Base-by-base conservation (phyloP, 371 early-diverging fungal genomes). In the Mortierella sp. region DNA sequence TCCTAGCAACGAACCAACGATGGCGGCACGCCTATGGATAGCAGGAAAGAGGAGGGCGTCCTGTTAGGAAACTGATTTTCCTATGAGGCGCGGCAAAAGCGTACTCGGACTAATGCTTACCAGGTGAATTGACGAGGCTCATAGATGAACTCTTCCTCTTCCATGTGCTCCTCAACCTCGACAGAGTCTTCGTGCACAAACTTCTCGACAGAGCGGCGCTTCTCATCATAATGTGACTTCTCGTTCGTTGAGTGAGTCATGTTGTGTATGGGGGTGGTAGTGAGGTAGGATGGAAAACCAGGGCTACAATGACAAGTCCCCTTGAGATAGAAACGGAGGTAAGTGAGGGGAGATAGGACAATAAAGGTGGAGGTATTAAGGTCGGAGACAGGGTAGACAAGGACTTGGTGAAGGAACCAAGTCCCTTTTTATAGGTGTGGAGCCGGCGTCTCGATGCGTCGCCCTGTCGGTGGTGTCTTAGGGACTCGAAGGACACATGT, bases 1-100 rank as follows among this genome's bases (percentile, higher is more conserved):
- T 34, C 85, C 85, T 12, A 85, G 49, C 25, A 85, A 25, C 0
- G 70, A 71, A 27, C 85, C 85, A 40, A 85, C 71, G 31, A 84
- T 54, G 28, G 74, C 50, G 8, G 86, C 78, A 6, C 86, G 78
- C 69, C 72, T 71, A 21, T 39, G 39, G 21, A 24, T 25, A 52
- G 25, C 0, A 44, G 21, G 29, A 8, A 25, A n/a, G 29, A 6
- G 25, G 46, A 17, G 12, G n/a, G 25, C 24, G 24, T 3, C 8
- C 22, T 19, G 10, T 45, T 45, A 45, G 19, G 12, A 45, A 8
- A 4, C 2, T 5, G 50, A 50, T 16, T 29, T 21, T 8, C 25
- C 48, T 5, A 47, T 9, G 48, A 21, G 48, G 8, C 48, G 40
- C 54, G 34, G 22, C 54, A 41, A 22, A 43, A 21, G 27, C 29